Percentiles rank a stretch among this genome's conserved stretches.
Evolutionary conservation across 2,329 filamentous ascomycete species (phyloP).

Genomic region (Aspergillus luchuensis): DNA sequence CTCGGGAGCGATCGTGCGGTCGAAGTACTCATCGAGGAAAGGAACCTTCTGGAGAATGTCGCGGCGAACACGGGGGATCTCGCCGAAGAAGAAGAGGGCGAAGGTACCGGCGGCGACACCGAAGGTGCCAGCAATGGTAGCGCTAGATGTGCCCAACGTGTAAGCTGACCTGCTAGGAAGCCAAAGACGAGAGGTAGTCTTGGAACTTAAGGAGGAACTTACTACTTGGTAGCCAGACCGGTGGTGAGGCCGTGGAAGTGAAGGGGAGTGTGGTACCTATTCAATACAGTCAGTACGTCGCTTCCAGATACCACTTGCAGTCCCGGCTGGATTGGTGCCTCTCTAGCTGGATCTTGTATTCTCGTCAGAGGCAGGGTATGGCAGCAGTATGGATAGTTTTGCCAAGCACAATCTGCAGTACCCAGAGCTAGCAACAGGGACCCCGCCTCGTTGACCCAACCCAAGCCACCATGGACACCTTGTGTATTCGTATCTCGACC

Average conservation of each 20-base stretch:
- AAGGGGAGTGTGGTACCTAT: conserved; percentile 52
- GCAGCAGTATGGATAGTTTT: background rate
- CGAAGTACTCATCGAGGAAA: conserved; percentile 59
- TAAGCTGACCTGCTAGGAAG: background rate
- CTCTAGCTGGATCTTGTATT: background rate
- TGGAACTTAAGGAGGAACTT: conserved; percentile 33
- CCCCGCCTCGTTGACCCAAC: background rate
- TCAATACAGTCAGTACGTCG: conserved; percentile 19
- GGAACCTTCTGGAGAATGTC: conserved; percentile 65
- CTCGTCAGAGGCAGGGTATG: background rate
- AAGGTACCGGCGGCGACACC: conserved; percentile 60
- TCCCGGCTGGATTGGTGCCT: background rate
- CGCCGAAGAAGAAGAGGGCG: conserved; percentile 66
- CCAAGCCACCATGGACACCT: background rate
- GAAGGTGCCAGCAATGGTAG: conserved; percentile 55
- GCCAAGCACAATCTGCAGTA: background rate
- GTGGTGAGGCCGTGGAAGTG: conserved; percentile 55
- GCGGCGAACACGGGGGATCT: conserved; percentile 62
- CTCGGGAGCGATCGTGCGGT: conserved; percentile 61
- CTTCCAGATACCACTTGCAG: background rate
- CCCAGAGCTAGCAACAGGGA: background rate
- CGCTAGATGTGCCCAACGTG: conserved; percentile 34
- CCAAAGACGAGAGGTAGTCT: background rate
- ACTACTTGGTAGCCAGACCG: conserved; percentile 48
- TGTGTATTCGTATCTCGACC: background rate